These are phyloP conservation scores for Ustilago hordei DNA, from an alignment of 1,284 basidiomycete genomes.

Conservation along the genomic window DNA sequence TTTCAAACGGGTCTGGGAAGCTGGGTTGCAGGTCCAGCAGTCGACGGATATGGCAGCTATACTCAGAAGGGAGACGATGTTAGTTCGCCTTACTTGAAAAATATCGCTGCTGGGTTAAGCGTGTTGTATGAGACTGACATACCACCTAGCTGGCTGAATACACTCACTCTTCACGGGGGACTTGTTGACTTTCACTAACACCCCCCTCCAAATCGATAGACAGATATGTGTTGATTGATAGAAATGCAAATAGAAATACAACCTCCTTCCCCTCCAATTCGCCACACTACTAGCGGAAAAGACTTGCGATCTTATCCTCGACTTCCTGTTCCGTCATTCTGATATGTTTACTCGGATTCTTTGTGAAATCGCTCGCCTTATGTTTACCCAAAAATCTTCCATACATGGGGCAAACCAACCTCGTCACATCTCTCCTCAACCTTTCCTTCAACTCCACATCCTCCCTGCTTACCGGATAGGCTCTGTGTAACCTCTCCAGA, in stretches of 20 bases:
- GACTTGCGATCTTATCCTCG: conserved; percentile 50
- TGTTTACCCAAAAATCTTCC: conserved; percentile 56
- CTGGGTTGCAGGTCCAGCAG: conserved; percentile 67
- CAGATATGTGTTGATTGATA: background rate
- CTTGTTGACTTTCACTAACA: conserved; percentile 60
- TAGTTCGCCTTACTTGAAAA: conserved; percentile 55
- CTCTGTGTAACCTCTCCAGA: conserved; percentile 59
- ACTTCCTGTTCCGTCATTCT: conserved; percentile 59
- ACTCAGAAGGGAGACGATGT: conserved; percentile 59
- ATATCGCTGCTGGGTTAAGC: conserved; percentile 52
- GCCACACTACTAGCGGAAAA: conserved; percentile 37
- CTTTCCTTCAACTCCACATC: conserved; percentile 55
- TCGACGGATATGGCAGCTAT: conserved; percentile 56
- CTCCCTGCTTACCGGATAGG: conserved; percentile 58
- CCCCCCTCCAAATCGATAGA: background rate
- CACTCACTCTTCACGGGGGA: conserved; percentile 51
- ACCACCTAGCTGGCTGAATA: conserved; percentile 47
- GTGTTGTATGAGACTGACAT: conserved; percentile 55
- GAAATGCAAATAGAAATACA: conserved; percentile 23
- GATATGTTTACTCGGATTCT: conserved; percentile 62
- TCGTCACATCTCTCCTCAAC: conserved; percentile 52
- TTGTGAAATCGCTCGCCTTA: conserved; percentile 56
- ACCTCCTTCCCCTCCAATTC: too few relatives aligned
- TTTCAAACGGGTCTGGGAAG: conserved; percentile 58
- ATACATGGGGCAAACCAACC: conserved; percentile 60